Conservation (phyloP, 2,329 filamentous ascomycete species). For the Dactylella cylindrospora region DNA sequence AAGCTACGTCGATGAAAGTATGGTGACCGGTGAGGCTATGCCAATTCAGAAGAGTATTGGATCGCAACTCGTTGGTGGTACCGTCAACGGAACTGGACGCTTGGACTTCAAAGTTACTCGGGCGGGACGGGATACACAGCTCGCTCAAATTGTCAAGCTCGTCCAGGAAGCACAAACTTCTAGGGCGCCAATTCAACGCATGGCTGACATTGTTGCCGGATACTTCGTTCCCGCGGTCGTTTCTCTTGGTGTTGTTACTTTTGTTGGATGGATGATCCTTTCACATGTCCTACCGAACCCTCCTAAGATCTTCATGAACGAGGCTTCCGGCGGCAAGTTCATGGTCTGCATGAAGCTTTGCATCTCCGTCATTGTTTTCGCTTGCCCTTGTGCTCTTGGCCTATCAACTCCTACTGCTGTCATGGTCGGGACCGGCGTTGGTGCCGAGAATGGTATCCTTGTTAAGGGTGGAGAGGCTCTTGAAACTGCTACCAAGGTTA, state of each 20-base stretch:
- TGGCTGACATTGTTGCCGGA: conserved; percentile 86
- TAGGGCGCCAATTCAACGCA: conserved; percentile 87
- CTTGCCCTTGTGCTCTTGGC: conserved; percentile 94
- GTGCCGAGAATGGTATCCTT: conserved; percentile 93
- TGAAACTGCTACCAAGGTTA: conserved; percentile 86
- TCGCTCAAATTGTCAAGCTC: conserved; percentile 97
- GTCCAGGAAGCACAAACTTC: conserved; percentile 96
- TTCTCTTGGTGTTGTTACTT: conserved; percentile 78
- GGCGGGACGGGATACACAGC: conserved; percentile 89
- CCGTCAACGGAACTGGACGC: conserved; percentile 89
- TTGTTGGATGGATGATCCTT: conserved; percentile 89
- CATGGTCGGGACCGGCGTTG: conserved; percentile 98
- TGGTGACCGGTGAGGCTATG: conserved; percentile 97
- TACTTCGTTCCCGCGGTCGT: conserved; percentile 93
- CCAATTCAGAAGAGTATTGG: conserved; percentile 87
- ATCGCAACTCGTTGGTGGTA: conserved; percentile 80
- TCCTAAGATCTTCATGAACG: conserved; percentile 81
- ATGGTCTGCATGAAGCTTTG: conserved; percentile 98
- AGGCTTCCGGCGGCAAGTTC: conserved; percentile 80
- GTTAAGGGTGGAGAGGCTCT: conserved; percentile 93
- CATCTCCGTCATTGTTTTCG: conserved; percentile 97
- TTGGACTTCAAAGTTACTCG: conserved; percentile 90
- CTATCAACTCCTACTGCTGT: conserved; percentile 94
- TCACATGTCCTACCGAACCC: conserved; percentile 81
- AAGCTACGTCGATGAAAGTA: conserved; percentile 93